Conservation (phyloP, 257 asterid species). For the Penstemon newberryi region DNA sequence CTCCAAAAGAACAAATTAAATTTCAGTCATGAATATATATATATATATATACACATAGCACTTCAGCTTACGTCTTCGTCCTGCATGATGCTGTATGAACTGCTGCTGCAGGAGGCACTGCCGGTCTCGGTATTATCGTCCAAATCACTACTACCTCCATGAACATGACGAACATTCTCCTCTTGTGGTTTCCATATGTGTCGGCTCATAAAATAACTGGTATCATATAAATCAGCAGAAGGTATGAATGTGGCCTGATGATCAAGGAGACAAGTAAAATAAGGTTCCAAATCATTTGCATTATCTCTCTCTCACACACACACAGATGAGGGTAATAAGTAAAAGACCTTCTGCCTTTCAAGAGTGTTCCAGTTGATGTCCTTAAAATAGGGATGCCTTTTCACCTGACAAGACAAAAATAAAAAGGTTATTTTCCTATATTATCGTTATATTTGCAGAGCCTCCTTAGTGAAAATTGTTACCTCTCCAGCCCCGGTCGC, state of each 20-base stretch:
- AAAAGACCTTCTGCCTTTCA: constrained; percentile 82
- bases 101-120: constrained; percentile 75
- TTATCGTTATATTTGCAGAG: constrained; percentile 18
- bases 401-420: constrained; percentile 57
- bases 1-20: constrained; percentile 27
- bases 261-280: constrained; percentile 25
- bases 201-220: constrained; percentile 98
- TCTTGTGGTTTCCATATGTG: constrained; percentile 91
- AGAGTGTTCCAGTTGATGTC: constrained; percentile 88
- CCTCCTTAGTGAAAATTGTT: constrained; percentile 25
- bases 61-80: constrained; percentile 74
- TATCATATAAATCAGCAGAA: constrained; percentile 74
- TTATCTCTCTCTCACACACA: neutral
- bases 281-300: constrained; percentile 21
- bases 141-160: constrained; percentile 65
- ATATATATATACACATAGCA: neutral
- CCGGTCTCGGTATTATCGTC: constrained; percentile 71
- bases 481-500: constrained; percentile 92
- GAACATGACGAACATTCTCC: constrained; percentile 43
- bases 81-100: constrained; percentile 63
- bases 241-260: constrained; percentile 91
- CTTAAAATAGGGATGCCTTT: constrained; percentile 69
- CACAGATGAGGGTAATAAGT: neutral
- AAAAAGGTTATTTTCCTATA: constrained; percentile 15
- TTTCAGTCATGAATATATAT: neutral